Conservation (phyloP, 371 early-diverging fungal genomes). For the Aphelidium insulamus region DNA sequence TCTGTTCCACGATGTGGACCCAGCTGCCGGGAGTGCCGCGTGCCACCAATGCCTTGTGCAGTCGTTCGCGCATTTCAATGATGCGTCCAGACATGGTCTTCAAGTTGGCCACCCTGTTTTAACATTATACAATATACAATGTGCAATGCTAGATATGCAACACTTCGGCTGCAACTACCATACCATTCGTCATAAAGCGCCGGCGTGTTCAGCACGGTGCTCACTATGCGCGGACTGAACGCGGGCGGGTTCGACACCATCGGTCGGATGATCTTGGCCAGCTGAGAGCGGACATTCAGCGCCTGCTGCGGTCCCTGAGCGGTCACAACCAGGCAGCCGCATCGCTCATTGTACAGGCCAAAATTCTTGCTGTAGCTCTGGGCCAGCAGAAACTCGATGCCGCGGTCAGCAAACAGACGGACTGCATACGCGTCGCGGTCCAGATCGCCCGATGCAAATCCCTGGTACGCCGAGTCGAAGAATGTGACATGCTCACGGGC, state of each 20-base stretch:
- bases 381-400: constrained; percentile 67
- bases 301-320: constrained; percentile 21
- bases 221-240: constrained; percentile 72
- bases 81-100: constrained; percentile 72
- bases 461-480: constrained; percentile 96
- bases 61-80: constrained; percentile 50
- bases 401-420: constrained; percentile 69
- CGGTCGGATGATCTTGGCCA: constrained; percentile 59
- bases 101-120: constrained; percentile 28
- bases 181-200: constrained; percentile 60
- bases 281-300: constrained; percentile 40
- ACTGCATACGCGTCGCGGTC: constrained; percentile 77
- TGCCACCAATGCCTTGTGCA: constrained; percentile 32
- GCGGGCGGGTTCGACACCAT: constrained; percentile 75
- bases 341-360: constrained; percentile 76
- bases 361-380: constrained; percentile 92
- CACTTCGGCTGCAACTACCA: constrained; percentile 7
- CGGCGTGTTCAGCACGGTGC: constrained; percentile 51
- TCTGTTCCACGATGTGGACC: constrained; percentile 81
- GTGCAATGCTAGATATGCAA: not conserved
- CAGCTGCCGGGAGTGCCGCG: constrained; percentile 75
- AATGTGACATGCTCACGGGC: constrained; percentile 59
- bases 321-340: constrained; percentile 65
- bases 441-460: constrained; percentile 80
- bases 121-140: not conserved